A percentile compares a stretch with the other conserved stretches of the same genome.
Conservation (phyloP, 768 basidiomycete genomes). For the Coprinopsis marcescibilis region DNA sequence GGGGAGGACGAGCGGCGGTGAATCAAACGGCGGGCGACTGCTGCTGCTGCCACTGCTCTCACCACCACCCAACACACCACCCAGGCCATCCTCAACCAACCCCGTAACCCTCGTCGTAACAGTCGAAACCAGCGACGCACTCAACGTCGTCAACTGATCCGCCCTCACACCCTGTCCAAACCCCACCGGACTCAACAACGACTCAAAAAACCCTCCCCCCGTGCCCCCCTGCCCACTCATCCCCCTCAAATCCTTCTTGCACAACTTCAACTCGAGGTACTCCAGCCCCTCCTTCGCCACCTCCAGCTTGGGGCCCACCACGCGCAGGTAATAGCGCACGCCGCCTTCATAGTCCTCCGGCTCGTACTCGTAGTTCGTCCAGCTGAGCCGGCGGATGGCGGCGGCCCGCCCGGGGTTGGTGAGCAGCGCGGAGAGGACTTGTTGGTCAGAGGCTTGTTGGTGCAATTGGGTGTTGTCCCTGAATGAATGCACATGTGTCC, state of each 20-base stretch:
- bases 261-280: slow-evolving; percentile 63
- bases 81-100: background rate
- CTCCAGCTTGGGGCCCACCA: slow-evolving; percentile 49
- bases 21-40: no score
- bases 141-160: slow-evolving; percentile 3
- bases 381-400: slow-evolving; percentile 52
- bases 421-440: slow-evolving; percentile 51
- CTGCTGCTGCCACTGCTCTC: no score
- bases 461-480: no score
- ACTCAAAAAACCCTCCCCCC: background rate
- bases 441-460: slow-evolving; percentile 25
- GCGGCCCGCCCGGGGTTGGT: slow-evolving; percentile 40
- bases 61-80: no score
- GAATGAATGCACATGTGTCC: no score
- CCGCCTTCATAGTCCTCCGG: slow-evolving; percentile 28
- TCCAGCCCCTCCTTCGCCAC: slow-evolving; percentile 51
- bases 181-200: slow-evolving; percentile 2
- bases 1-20: slow-evolving; percentile 51
- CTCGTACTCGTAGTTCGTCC: slow-evolving; percentile 62
- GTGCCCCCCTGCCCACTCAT: slow-evolving; percentile 5
- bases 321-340: slow-evolving; percentile 46
- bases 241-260: slow-evolving; percentile 35
- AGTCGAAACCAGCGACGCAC: slow-evolving; percentile 8
- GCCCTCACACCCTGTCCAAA: background rate
- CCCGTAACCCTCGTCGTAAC: slow-evolving; percentile 9